phyloP scores from a whole-genome alignment of 1,284 basidiomycete genomes.

The Cutaneotrichosporon sp. region DNA sequence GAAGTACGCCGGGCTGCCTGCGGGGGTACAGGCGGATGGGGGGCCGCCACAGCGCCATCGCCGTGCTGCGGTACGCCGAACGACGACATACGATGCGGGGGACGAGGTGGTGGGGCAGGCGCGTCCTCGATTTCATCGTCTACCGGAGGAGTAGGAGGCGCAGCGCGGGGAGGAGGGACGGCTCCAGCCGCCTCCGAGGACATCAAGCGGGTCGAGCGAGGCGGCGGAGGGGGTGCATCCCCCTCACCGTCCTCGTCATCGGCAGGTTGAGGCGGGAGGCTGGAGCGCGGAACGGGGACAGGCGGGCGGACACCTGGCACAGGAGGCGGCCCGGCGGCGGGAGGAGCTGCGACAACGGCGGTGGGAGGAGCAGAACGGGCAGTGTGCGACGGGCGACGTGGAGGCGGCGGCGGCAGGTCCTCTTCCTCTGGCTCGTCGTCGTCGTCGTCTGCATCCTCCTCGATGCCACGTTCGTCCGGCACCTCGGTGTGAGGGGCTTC shows the following conservation, averaged over 20 bases:
- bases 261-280: conserved; percentile 18
- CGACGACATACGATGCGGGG: conserved; percentile 16
- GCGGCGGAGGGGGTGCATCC: conserved; percentile 25
- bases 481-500: conserved; percentile 9
- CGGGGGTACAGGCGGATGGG: background rate
- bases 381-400: conserved; percentile 7
- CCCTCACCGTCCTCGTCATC: conserved; percentile 20
- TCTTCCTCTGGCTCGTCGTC: conserved; percentile 23
- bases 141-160: conserved; percentile 15
- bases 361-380: background rate
- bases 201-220: background rate
- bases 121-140: conserved; percentile 23
- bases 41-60: background rate
- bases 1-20: background rate
- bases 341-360: conserved; percentile 16
- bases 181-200: conserved; percentile 13
- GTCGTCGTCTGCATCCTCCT: background rate
- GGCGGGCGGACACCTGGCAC: conserved; percentile 11
- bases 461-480: background rate
- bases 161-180: conserved; percentile 20
- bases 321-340: conserved; percentile 15
- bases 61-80: conserved; percentile 4
- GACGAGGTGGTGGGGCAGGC: conserved; percentile 16
- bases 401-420: conserved; percentile 20
- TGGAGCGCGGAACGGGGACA: background rate